Conservation (phyloP, 2,329 filamentous ascomycete species). For the Ophidiomyces ophidiicola region DNA sequence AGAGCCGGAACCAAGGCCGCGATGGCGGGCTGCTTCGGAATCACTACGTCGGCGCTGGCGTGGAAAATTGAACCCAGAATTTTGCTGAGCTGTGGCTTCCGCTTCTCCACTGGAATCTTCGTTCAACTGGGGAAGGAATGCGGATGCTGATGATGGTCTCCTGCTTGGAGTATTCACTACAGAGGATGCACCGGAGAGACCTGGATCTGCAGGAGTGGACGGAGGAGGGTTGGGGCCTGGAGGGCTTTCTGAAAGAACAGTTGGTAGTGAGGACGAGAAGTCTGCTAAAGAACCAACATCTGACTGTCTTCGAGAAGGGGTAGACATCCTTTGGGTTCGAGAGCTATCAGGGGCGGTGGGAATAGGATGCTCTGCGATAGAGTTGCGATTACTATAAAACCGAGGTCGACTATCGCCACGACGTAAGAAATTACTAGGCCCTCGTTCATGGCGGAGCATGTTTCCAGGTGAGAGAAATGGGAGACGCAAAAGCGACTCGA, state of each 20-base stretch:
- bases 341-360: slow-evolving; percentile 42
- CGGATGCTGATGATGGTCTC: slow-evolving; percentile 38
- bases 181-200: slow-evolving; percentile 43
- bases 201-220: slow-evolving; percentile 50
- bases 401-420: slow-evolving; percentile 45
- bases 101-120: slow-evolving; percentile 29
- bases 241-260: slow-evolving; percentile 43
- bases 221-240: slow-evolving; percentile 50
- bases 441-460: slow-evolving; percentile 31
- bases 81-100: slow-evolving; percentile 32
- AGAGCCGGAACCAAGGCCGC: slow-evolving; percentile 48
- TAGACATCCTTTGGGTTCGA: slow-evolving; percentile 38
- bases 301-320: slow-evolving; percentile 23
- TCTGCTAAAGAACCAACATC: slow-evolving; percentile 22
- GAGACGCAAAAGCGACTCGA: slow-evolving; percentile 35
- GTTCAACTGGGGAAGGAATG: slow-evolving; percentile 30
- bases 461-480: slow-evolving; percentile 36
- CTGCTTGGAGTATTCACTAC: slow-evolving; percentile 40
- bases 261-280: slow-evolving; percentile 29
- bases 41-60: slow-evolving; percentile 47
- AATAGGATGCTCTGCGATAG: slow-evolving; percentile 41
- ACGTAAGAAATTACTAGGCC: slow-evolving; percentile 40
- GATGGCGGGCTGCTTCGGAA: slow-evolving; percentile 45
- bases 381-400: slow-evolving; percentile 42
- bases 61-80: slow-evolving; percentile 31